These are phyloP conservation scores for Sclerotinia nivalis DNA, from an alignment of 2,329 filamentous ascomycete species.

Conservation along the genomic window DNA sequence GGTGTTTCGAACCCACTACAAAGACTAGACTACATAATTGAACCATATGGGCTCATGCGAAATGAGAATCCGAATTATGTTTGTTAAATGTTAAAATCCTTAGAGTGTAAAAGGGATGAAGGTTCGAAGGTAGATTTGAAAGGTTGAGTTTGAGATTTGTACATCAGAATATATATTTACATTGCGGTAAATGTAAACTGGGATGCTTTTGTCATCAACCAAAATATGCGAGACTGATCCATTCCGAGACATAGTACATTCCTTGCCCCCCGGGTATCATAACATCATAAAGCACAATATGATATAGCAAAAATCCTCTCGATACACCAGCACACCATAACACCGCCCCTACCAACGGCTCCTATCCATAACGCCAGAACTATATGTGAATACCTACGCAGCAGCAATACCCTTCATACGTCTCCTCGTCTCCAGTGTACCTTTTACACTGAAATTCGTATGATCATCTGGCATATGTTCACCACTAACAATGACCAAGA, in stretches of 20 bases:
- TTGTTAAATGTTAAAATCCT: too few species aligned
- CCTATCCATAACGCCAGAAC: neutral
- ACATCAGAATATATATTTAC: too few species aligned
- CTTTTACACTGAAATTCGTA: conserved; percentile 38
- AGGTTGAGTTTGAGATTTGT: too few species aligned
- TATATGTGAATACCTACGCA: neutral
- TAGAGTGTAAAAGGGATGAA: too few species aligned
- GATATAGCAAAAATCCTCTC: neutral
- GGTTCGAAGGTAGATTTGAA: too few species aligned
- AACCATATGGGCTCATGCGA: too few species aligned
- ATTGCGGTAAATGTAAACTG: neutral
- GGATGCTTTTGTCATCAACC: neutral
- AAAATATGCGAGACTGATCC: neutral
- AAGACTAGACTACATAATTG: neutral
- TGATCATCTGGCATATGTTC: conserved; percentile 64
- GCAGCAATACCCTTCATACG: conserved; percentile 31
- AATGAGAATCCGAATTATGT: too few species aligned
- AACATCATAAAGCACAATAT: neutral
- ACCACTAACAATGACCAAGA: conserved; percentile 90
- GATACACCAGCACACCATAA: neutral
- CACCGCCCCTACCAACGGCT: neutral
- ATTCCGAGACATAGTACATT: neutral
- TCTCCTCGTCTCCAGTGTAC: conserved; percentile 36
- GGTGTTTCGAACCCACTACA: neutral
- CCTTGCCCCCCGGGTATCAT: conserved; percentile 1